Evolutionary conservation across 2,329 filamentous ascomycete species (phyloP).

Genomic region (Aspergillus chevalieri): DNA sequence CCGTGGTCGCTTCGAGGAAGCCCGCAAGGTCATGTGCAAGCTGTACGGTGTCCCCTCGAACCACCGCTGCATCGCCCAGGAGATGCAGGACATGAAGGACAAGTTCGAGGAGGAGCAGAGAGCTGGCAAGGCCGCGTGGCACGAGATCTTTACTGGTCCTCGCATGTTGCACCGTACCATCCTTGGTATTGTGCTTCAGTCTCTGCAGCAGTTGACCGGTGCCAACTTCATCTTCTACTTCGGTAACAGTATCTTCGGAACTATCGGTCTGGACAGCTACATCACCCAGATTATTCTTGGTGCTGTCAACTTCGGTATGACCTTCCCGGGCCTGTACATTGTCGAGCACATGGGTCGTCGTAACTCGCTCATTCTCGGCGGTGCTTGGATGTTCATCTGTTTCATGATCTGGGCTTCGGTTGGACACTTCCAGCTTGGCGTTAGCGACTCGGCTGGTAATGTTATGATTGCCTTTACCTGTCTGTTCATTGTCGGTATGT

Average conservation of each 20-base stretch:
- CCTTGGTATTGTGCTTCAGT: conserved; percentile 42
- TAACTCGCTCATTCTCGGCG: conserved; percentile 60
- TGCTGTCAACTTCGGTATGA: conserved; percentile 63
- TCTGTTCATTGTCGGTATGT: conserved; percentile 60
- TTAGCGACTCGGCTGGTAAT: conserved; percentile 49
- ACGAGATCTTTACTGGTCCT: conserved; percentile 43
- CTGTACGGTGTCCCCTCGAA: conserved; percentile 52
- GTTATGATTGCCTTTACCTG: conserved; percentile 67
- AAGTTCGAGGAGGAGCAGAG: conserved; percentile 53
- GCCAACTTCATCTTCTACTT: conserved; percentile 50
- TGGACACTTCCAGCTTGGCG: conserved; percentile 43
- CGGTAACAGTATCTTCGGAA: conserved; percentile 57
- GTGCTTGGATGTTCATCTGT: conserved; percentile 63
- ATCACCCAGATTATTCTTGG: conserved; percentile 62
- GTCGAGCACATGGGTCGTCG: conserved; percentile 66
- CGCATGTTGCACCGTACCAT: conserved; percentile 43
- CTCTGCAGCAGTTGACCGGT: conserved; percentile 44
- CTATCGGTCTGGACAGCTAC: conserved; percentile 61
- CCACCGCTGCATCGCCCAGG: conserved; percentile 50
- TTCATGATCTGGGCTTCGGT: conserved; percentile 55
- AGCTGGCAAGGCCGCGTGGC: conserved; percentile 35
- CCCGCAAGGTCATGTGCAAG: conserved; percentile 48
- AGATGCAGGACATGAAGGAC: conserved; percentile 53
- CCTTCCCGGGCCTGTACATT: conserved; percentile 62
- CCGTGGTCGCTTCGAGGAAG: conserved; percentile 46